Conservation (phyloP, 495 filamentous ascomycete species). For the Letharia columbiana region DNA sequence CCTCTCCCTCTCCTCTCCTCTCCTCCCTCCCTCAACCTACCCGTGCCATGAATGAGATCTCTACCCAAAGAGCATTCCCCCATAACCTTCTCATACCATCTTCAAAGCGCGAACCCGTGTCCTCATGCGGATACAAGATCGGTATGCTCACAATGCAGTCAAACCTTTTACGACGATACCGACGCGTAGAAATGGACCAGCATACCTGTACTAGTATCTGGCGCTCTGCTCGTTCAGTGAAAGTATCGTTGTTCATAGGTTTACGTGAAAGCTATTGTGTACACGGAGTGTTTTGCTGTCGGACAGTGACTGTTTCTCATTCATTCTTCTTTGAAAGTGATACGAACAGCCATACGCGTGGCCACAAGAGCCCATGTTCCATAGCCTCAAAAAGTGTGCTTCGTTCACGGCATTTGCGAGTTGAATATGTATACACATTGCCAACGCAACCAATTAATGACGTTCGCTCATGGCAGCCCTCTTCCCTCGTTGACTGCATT, state of each 20-base stretch:
- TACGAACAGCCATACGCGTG: background rate
- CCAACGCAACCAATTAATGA: background rate
- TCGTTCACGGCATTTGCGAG: background rate
- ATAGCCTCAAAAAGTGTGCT: background rate
- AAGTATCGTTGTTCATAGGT: background rate
- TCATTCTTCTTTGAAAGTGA: background rate
- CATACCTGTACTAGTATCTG: too few species aligned
- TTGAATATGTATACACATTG: background rate
- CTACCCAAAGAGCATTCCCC: too few species aligned
- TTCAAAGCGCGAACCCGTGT: too few species aligned
- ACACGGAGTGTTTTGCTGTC: background rate
- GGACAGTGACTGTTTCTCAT: background rate
- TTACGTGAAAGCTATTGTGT: background rate
- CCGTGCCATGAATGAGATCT: too few species aligned
- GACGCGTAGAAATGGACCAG: too few species aligned
- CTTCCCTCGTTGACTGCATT: conserved; percentile 51
- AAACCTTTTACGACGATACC: too few species aligned
- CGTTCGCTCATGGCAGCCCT: conserved; percentile 37
- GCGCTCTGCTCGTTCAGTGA: background rate
- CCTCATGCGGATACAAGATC: too few species aligned
- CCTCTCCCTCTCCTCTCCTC: too few species aligned
- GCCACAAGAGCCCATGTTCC: background rate
- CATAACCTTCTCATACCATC: too few species aligned
- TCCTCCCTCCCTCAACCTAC: too few species aligned
- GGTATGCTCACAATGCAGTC: too few species aligned